Evolutionary conservation across 2,329 filamentous ascomycete species (phyloP).

Genomic region (Fusarium sp.): DNA sequence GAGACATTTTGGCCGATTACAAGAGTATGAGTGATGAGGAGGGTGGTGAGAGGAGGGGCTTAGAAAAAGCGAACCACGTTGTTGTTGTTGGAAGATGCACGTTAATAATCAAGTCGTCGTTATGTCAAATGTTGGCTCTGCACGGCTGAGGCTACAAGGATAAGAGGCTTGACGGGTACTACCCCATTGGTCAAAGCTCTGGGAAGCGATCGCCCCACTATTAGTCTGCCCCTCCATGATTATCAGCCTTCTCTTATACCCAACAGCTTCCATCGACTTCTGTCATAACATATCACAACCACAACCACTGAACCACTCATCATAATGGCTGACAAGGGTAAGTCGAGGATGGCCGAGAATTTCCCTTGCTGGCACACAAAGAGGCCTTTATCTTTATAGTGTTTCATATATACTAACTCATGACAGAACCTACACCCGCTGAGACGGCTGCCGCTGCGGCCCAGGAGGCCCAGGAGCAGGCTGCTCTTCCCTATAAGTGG

Average conservation of each 20-base stretch:
- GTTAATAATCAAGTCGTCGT: slow-evolving; percentile 14
- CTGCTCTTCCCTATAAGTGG: slow-evolving; percentile 96
- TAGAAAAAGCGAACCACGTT: background rate
- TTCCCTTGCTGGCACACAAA: slow-evolving; percentile 34
- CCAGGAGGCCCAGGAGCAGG: slow-evolving; percentile 88
- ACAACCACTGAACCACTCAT: slow-evolving; percentile 13
- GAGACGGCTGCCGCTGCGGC: slow-evolving; percentile 70
- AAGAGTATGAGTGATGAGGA: background rate
- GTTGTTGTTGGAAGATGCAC: slow-evolving; percentile 6
- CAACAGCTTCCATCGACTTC: slow-evolving; percentile 42
- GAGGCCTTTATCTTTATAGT: accelerated
- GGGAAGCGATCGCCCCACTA: background rate
- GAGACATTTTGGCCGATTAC: slow-evolving; percentile 45
- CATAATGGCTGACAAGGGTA: slow-evolving; percentile 57
- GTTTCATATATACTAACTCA: background rate
- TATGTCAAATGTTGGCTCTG: slow-evolving; percentile 31
- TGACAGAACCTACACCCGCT: slow-evolving; percentile 65
- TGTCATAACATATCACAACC: slow-evolving; percentile 18
- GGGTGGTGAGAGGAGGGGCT: background rate
- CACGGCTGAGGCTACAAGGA: slow-evolving; percentile 45
- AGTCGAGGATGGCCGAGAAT: slow-evolving; percentile 6
- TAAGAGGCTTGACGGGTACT: background rate
- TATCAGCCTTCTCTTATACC: slow-evolving; percentile 49
- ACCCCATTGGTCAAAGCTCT: slow-evolving; percentile 40
- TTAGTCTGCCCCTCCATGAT: slow-evolving; percentile 42